Base-by-base conservation (phyloP, 108 stramenopile species). In the Pseudonitzschia multiseries region DNA sequence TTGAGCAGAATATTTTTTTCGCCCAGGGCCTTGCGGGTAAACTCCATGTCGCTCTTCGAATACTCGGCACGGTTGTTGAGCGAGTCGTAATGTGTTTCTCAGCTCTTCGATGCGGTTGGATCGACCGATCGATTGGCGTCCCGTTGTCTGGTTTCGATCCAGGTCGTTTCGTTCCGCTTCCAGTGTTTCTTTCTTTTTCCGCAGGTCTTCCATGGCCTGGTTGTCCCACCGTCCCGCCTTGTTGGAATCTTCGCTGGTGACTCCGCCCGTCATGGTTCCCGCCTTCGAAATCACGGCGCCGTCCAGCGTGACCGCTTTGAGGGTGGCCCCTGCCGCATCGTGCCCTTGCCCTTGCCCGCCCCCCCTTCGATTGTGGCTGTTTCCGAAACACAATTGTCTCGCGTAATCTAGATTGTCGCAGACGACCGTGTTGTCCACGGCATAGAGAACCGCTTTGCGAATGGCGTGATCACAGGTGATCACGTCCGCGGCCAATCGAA, bases 201-300 rank as follows among this genome's bases (percentile, higher is more conserved):
- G 83, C 24, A 93, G 73, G 68, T 86, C 86, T 57, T 86, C 83
- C 32, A 94, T 70, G 41, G 78, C 92, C 66, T 83, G 83, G 57
- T 92, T 88, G 43, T 85, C 84, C 91, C 88, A 93, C 36, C 91
- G 81, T 27, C 89, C 90, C 32, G 90, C 90, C 4, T 86, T 81
- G 67, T 82, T 83, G 71, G 69, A 74, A 51, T 86, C 83, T 21
- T 93, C 92, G 54, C 66, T 66, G 32, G 88, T 81, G 17, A 88
- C 84, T 59, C 99, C 99, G 9, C 99, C 99, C 9, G 97, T 99
- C 96, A 99, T 99, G 59, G 95, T 97, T 31, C 98, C 99, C 15
- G 95, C 93, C 81, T 97, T 98, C 83, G 87, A 88, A 69, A 99
- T 98, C 57, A 97, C 92, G 33, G 90, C 89, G 10, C 99, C 99